Evolutionary conservation across 1,284 basidiomycete genomes (phyloP), one percentile per base, ranked within the genome.

Genomic region (Peniophora sp.): DNA sequence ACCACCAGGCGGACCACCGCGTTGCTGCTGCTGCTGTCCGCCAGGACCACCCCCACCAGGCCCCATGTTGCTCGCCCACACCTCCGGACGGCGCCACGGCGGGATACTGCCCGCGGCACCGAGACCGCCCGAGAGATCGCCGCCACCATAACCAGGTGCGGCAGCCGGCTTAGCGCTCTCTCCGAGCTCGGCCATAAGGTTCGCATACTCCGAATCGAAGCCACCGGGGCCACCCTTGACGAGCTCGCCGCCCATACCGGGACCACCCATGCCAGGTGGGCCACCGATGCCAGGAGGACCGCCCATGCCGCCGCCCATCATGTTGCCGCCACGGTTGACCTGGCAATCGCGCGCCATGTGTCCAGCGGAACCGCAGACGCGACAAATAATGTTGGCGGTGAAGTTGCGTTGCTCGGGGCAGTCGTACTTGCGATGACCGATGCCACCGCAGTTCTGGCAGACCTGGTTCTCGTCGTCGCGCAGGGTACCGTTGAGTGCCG

Each of bases 401-500:
- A 94, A 97, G 70, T 95, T 95, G 67, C 89, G 85, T 69, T 96
- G 92, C 71, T 96, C 90, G 20, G 93, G 92, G 66, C 94, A 97
- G 68, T 97, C 94, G 73, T 93, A 97, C 79, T 96, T 93, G 69
- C 94, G 86, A 66, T 96, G 93, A 48, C 92, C 92, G 58, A 92
- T 83, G 55, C 91, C 89, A 65, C 93, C 94, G 71, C 95, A 97
- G 65, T 97, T 97, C 73, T 97, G 95, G 73, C 97, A 98, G 57
- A 98, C 84, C 70, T 99, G 97, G 64, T 98, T 98, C 72, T 99
- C 97, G 68, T 99, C 97, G 65, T 99, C 97, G 60, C 97, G 92
- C 53, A 99, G 84, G 23, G 97, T 99, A 69, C 97, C 97, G 67
- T 99, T 99, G 50, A 99, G 74, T 17, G 95, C 93, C 14, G 97